Base-by-base conservation (phyloP, 306 rosid species). In the Potentilla sterilis region DNA sequence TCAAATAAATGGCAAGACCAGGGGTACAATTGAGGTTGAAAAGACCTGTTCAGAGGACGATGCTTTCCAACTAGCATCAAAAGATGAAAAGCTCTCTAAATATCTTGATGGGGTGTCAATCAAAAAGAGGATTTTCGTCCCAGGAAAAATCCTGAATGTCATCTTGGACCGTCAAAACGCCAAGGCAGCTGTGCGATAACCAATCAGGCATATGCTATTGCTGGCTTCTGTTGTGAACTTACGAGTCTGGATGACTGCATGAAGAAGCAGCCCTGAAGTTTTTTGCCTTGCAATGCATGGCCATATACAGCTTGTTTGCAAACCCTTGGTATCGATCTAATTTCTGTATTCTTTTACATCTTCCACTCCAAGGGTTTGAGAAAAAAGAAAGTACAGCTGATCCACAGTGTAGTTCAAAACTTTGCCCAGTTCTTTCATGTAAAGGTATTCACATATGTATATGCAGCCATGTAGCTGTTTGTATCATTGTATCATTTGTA, bases 1-100 rank as follows among this genome's bases (percentile, higher is more conserved):
- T 79, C 99, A 95, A 83, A 90, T 95, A 79, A 95, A 95, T 46
- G 99, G 99, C 77, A 95, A 90, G 87, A 95, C 91, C 18, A 88
- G 99, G 87, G 99, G 99, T 76, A 95, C 93, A 79, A 85, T 95
- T 77, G 81, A 83, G 81, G 88, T 92, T 37, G 97, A 95, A 83
- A 88, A 92, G 84, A 89, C 87, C 58, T 92, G 97, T 73, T 84
- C 93, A 19, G 99, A 90, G 83, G 97, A 89, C 65, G 96, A 87
- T 42, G 99, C 96, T 73, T 89, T 89, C 79, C 78, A 70, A 67
- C 70, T 89, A 62, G 99, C 97, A 57, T 83, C 79, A 5, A 73
- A 48, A 77, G 97, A 95, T 79, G 97, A 86, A 77, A 95, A 95
- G 66, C 82, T 95, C 66, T 83, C 93, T 70, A 95, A 89, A 84